Base-by-base conservation (phyloP, 208 protist species). In the Acanthamoeba lenticulata region DNA sequence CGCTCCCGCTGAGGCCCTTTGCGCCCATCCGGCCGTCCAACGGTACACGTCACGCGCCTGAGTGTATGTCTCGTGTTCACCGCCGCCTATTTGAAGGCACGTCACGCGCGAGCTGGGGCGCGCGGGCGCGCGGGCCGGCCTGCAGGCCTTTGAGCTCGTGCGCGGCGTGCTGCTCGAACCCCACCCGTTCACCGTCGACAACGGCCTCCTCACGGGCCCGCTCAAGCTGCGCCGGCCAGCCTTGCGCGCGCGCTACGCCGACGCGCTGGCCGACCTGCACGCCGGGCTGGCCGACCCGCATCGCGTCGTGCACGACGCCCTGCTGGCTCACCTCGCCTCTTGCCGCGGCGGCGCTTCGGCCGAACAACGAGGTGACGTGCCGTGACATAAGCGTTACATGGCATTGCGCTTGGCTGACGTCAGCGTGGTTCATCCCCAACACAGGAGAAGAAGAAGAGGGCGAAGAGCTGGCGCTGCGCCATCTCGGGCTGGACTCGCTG, bases 131-230 rank as follows among this genome's bases (percentile, higher is more conserved):
- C 32, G 29, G 45, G 81, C 81, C 9, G 81, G 52, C 21, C 13
- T 89, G 1, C 81, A 89, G 45, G 24, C 81, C 29, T 89, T 89
- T n/a, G 81, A 89, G 34, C 60, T 67, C 36, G 81, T 89, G n/a
- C 44, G 81, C 1, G 81, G 81, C 21, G 81, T 89, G 4, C 45
- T 34, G 21, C 81, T 89, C 32, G 81, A 89, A 57, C 7, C 81
- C 11, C 1, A 55, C 6, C 44, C 9, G 32, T 89, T 89, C 29
- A 62, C 47, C 52, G 1, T 89, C 19, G 81, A 89, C 13, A 89
- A 89, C 36, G 81, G 81, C 17, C 81, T 89, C 27, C 81, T 89
- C 29, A 89, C 81, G 1, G 81, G 81, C 60, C 44, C 81, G 29
- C 44, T 42, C 1, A 89, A 89, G 36, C 32, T 89, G n/a, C 52